Evolutionary conservation across 2,329 filamentous ascomycete genomes (phyloP).

Genomic region (Teratosphaeria zuluensis): DNA sequence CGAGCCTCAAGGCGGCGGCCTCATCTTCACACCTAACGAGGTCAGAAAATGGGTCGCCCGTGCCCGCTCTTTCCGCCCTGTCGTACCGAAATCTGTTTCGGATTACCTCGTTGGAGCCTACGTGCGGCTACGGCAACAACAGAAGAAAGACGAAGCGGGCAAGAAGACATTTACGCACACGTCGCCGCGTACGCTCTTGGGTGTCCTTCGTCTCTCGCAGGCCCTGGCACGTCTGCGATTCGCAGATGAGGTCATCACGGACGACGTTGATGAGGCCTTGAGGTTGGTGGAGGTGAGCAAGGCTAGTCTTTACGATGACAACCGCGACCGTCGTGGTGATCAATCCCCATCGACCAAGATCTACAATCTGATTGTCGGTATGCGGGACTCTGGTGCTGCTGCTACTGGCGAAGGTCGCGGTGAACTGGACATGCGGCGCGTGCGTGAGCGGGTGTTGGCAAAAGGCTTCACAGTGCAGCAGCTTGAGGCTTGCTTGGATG

Average conservation of each 20-base stretch:
- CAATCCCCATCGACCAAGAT: constrained; percentile 81
- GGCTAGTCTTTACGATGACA: constrained; percentile 72
- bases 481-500: constrained; percentile 74
- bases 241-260: constrained; percentile 70
- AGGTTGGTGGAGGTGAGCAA: constrained; percentile 89
- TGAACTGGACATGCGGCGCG: constrained; percentile 78
- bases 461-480: constrained; percentile 97
- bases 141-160: constrained; percentile 80
- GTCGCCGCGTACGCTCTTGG: constrained; percentile 84
- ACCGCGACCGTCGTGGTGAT: constrained; percentile 49
- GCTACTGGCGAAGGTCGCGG: constrained; percentile 65
- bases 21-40: constrained; percentile 87
- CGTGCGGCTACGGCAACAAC: constrained; percentile 83
- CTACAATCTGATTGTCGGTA: constrained; percentile 83
- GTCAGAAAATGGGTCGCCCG: constrained; percentile 94
- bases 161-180: constrained; percentile 93
- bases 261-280: constrained; percentile 92
- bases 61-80: constrained; percentile 78
- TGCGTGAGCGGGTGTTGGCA: constrained; percentile 83
- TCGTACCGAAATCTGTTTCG: constrained; percentile 72
- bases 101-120: constrained; percentile 98
- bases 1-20: constrained; percentile 51
- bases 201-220: constrained; percentile 85
- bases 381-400: constrained; percentile 75
- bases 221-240: constrained; percentile 88